phyloP scores from a whole-genome alignment of 2,329 filamentous ascomycete genomes.

The Alternaria brassicicola region DNA sequence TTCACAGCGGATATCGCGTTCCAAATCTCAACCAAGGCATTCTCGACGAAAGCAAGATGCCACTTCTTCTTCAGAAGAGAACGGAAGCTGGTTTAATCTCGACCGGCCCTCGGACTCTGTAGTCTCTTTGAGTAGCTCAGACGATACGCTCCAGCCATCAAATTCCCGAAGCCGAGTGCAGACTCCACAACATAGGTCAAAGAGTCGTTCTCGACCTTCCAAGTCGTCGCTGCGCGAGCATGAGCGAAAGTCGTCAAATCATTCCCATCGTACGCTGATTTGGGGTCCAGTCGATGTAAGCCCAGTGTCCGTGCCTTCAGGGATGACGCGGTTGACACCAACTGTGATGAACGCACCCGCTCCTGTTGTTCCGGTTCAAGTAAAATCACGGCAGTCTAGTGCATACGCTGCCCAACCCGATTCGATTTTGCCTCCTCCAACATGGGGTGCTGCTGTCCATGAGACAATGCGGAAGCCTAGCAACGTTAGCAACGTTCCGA shows the following conservation, averaged over 20 bases:
- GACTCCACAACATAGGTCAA: not conserved
- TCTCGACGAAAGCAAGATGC: not conserved
- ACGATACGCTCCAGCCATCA: constrained; percentile 18
- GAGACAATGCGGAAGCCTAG: constrained; percentile 5
- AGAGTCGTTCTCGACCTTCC: not conserved
- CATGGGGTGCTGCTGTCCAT: constrained; percentile 4
- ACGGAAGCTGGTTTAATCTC: constrained; percentile 7
- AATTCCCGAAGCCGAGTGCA: constrained; percentile 14
- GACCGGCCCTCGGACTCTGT: constrained; percentile 10
- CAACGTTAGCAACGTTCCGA: not conserved
- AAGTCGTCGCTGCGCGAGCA: not conserved
- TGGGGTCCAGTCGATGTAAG: not conserved
- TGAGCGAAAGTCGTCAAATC: constrained; percentile 2
- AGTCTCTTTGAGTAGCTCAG: constrained; percentile 14
- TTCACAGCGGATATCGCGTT: not conserved
- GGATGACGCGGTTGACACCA: not conserved
- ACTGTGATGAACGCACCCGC: constrained; percentile 14
- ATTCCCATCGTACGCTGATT: not conserved
- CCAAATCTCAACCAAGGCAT: constrained; percentile 2
- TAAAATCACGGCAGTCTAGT: not conserved
- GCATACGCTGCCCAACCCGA: not conserved
- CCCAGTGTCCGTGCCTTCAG: not conserved
- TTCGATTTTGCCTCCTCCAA: constrained; percentile 4
- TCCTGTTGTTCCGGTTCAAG: not conserved
- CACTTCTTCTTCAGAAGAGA: constrained; percentile 14